A percentile compares a stretch with the other conserved stretches of the same genome.
Conservation (phyloP, 441 rosid species). For the Populus hybrid region DNA sequence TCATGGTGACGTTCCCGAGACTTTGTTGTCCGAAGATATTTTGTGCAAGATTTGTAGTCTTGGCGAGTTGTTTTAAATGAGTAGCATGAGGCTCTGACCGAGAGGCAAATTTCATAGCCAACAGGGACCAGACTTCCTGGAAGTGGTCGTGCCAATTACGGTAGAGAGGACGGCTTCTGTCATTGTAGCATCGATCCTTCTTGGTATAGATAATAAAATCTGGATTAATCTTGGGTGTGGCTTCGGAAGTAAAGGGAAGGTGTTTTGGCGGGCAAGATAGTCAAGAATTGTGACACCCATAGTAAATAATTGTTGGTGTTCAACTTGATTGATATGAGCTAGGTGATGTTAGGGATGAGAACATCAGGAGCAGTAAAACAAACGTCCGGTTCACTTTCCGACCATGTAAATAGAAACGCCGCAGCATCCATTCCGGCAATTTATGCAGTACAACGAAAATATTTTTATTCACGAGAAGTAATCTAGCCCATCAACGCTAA, state of each 20-base stretch:
- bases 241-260: background rate
- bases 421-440: background rate
- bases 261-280: background rate
- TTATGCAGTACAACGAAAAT: background rate
- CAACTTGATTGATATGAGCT: background rate
- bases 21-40: too few species aligned
- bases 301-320: background rate
- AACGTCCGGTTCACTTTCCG: background rate
- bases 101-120: too few species aligned
- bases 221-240: background rate
- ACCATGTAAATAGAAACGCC: too few species aligned
- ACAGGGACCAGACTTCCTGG: too few species aligned
- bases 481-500: too few species aligned
- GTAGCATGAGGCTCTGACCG: too few species aligned
- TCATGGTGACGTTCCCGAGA: too few species aligned
- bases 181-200: background rate
- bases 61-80: too few species aligned
- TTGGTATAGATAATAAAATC: background rate
- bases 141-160: background rate
- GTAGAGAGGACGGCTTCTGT: background rate
- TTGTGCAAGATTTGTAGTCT: too few species aligned
- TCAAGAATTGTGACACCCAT: background rate
- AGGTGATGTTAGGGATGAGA: background rate
- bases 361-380: background rate
- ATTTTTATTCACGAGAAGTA: too few species aligned